phyloP scores from a whole-genome alignment of 352 stramenopile genomes.

The Pythium volutum region DNA sequence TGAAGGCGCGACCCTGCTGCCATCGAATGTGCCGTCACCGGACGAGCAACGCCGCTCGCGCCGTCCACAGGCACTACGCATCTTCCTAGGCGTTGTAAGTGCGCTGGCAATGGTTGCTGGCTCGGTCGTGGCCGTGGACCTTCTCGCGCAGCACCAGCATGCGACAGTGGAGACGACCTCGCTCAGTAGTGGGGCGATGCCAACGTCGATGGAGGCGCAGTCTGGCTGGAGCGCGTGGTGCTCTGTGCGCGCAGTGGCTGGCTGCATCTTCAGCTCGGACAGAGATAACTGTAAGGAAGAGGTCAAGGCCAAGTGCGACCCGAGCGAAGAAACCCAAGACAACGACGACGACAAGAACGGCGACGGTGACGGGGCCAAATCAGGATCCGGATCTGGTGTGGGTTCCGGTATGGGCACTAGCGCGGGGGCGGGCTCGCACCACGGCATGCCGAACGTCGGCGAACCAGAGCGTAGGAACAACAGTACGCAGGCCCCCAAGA shows the following conservation, averaged over 20 bases:
- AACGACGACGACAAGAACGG: neutral
- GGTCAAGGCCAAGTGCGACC: slow-evolving; percentile 19
- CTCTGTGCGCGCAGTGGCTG: slow-evolving; percentile 16
- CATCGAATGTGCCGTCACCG: neutral
- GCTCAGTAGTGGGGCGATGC: neutral
- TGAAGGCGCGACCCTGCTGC: slow-evolving; percentile 15
- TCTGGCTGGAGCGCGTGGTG: slow-evolving; percentile 32
- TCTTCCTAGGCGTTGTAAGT: slow-evolving; percentile 16
- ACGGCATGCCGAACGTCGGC: neutral
- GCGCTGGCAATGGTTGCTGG: slow-evolving; percentile 20
- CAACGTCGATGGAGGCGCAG: slow-evolving; percentile 21
- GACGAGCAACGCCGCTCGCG: neutral
- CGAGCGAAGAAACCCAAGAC: neutral
- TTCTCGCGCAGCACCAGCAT: slow-evolving; percentile 12
- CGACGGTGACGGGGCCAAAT: neutral
- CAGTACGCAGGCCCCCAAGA: slow-evolving; percentile 15
- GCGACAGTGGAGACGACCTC: slow-evolving; percentile 1
- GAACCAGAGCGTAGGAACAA: neutral
- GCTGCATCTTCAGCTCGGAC: slow-evolving; percentile 31
- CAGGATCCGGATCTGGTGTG: neutral
- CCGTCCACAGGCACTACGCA: slow-evolving; percentile 13
- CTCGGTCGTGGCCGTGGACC: slow-evolving; percentile 27
- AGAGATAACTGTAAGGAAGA: slow-evolving; percentile 31
- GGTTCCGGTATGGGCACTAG: neutral
- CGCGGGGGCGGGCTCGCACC: slow-evolving; percentile 3